phyloP scores from a whole-genome alignment of 2,329 filamentous ascomycete species.

The Diaporthe vexans region DNA sequence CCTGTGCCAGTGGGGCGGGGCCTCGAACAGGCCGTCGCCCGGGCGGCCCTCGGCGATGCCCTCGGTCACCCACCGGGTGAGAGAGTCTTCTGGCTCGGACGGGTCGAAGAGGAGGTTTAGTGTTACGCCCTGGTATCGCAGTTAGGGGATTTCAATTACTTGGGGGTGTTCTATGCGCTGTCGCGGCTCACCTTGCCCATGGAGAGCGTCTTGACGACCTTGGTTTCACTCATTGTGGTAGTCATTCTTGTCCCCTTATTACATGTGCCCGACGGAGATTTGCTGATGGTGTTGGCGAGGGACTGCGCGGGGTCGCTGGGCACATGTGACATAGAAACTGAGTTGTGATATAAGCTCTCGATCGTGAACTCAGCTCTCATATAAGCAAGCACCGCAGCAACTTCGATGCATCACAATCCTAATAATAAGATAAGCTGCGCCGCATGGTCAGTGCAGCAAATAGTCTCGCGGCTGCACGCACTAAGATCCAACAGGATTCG shows the following conservation, averaged over 20 bases:
- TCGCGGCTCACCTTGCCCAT: conserved; percentile 29
- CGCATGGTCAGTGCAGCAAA: background rate
- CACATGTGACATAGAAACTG: background rate
- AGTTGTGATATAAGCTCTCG: background rate
- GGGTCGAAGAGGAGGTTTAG: conserved; percentile 23
- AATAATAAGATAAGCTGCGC: too few species aligned
- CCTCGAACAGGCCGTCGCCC: background rate
- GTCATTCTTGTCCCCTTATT: background rate
- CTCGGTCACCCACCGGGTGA: conserved; percentile 17
- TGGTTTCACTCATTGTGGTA: conserved; percentile 4
- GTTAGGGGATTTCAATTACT: background rate
- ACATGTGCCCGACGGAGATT: background rate
- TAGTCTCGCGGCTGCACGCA: background rate
- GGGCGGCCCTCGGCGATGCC: conserved; percentile 6
- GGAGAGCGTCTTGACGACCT: conserved; percentile 14
- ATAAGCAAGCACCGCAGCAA: background rate
- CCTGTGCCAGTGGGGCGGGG: conserved; percentile 34
- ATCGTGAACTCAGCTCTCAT: background rate
- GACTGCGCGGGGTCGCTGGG: too few species aligned
- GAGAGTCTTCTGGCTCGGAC: background rate
- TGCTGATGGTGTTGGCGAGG: too few species aligned
- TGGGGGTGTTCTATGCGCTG: too few species aligned
- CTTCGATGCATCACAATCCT: background rate
- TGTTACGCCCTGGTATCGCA: background rate
- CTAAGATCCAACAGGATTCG: conserved; percentile 5